Evolutionary conservation across 768 basidiomycete genomes (phyloP).

Genomic region (Tephrocybe sp.): DNA sequence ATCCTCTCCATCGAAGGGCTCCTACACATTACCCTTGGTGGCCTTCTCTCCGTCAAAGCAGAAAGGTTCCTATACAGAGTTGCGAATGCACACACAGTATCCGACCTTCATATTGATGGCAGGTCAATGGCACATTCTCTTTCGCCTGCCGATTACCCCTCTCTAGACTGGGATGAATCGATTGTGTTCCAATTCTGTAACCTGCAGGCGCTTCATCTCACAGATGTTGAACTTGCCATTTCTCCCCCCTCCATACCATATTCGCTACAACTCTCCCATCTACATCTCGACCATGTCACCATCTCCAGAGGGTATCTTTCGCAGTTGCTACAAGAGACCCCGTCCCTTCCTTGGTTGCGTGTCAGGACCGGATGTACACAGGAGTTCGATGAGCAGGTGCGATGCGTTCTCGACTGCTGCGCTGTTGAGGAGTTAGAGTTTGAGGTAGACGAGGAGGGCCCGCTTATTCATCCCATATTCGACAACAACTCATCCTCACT

Average conservation of each 20-base stretch:
- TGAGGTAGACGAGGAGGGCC: conserved; percentile 31
- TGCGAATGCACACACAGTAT: conserved; percentile 36
- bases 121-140: conserved; percentile 26
- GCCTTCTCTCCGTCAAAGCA: conserved; percentile 43
- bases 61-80: conserved; percentile 45
- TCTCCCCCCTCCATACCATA: conserved; percentile 31
- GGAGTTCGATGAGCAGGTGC: conserved; percentile 39
- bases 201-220: conserved; percentile 41
- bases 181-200: conserved; percentile 43
- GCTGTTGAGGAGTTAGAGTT: conserved; percentile 41
- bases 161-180: conserved; percentile 53
- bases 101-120: conserved; percentile 47
- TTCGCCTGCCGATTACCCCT: conserved; percentile 27
- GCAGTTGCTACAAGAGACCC: conserved; percentile 36
- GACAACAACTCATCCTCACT: conserved; percentile 29
- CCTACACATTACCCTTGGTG: conserved; percentile 43
- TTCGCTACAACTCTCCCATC: conserved; percentile 32
- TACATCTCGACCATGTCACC: conserved; percentile 43
- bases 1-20: conserved; percentile 43
- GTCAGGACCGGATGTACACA: conserved; percentile 32
- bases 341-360: conserved; percentile 32
- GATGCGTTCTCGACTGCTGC: conserved; percentile 38
- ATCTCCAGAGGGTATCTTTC: conserved; percentile 39
- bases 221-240: conserved; percentile 43
- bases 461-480: conserved; percentile 27